These are phyloP conservation scores for Coprinopsis sp. DNA, from an alignment of 768 basidiomycete genomes.

Conservation along the genomic window DNA sequence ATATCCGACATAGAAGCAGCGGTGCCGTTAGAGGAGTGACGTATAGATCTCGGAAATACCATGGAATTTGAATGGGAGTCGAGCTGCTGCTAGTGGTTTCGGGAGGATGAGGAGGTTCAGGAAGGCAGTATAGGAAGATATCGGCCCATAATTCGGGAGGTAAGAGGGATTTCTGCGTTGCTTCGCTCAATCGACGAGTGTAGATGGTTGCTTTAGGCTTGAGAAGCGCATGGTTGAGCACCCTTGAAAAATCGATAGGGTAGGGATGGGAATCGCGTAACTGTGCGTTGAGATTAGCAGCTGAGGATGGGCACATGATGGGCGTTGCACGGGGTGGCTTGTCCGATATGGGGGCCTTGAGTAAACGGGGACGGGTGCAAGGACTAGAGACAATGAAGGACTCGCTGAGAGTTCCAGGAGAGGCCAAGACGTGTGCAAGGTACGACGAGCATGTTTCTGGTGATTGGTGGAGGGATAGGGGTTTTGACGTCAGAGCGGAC, in stretches of 20 bases:
- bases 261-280: conserved; percentile 7
- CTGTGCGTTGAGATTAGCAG: conserved; percentile 4
- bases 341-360: not conserved
- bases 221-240: not conserved
- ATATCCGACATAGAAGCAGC: conserved; percentile 37
- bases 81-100: no score
- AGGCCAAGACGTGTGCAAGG: no score
- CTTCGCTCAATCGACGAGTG: no score
- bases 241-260: conserved; percentile 7
- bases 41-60: conserved; percentile 12
- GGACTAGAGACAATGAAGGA: no score
- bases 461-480: no score
- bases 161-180: not conserved
- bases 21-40: conserved; percentile 20
- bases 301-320: conserved; percentile 7
- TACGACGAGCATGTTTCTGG: no score
- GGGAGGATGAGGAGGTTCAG: conserved; percentile 11
- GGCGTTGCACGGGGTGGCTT: not conserved
- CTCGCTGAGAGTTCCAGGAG: no score
- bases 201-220: not conserved
- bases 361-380: no score
- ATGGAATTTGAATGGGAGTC: conserved; percentile 10
- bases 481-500: no score
- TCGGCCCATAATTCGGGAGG: conserved; percentile 12
- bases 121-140: conserved; percentile 14